Evolutionary conservation across 179 eudicot species (phyloP).

Genomic region (Amaranthus tricolor): DNA sequence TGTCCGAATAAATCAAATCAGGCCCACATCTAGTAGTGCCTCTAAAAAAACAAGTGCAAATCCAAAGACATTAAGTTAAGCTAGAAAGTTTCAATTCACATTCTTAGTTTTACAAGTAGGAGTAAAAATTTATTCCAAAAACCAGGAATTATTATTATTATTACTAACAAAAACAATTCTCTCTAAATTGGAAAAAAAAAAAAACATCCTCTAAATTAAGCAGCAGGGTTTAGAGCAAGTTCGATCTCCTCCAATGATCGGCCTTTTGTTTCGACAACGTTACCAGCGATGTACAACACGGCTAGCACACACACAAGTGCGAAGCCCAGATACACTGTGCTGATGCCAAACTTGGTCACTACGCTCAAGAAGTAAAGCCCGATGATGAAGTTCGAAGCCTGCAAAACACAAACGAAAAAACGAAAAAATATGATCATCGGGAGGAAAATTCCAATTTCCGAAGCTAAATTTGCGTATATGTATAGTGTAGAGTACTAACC

Average conservation of each 20-base stretch:
- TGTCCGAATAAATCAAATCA: too few species aligned
- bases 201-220: slow-evolving; percentile 23
- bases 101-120: too few species aligned
- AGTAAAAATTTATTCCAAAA: not conserved
- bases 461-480: not conserved
- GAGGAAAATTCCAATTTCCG: not conserved
- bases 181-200: not conserved
- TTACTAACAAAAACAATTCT: not conserved
- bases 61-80: too few species aligned
- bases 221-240: slow-evolving; percentile 61
- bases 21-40: too few species aligned
- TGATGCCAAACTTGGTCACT: slow-evolving; percentile 83
- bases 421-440: not conserved
- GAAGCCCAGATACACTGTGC: slow-evolving; percentile 84
- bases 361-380: slow-evolving; percentile 90
- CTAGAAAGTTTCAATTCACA: too few species aligned
- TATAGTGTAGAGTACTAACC: slow-evolving; percentile 46
- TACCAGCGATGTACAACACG: slow-evolving; percentile 64
- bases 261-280: slow-evolving; percentile 94
- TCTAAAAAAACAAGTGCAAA: too few species aligned
- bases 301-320: slow-evolving; percentile 72
- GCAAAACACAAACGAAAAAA: slow-evolving; percentile 9
- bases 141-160: slow-evolving; percentile 12
- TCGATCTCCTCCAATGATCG: slow-evolving; percentile 90
- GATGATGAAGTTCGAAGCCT: slow-evolving; percentile 82